A percentile compares a stretch with the other conserved stretches of the same genome.
These are phyloP conservation scores for Candida michaelii DNA, from an alignment of 805 yeast genomes.

Conservation along the genomic window DNA sequence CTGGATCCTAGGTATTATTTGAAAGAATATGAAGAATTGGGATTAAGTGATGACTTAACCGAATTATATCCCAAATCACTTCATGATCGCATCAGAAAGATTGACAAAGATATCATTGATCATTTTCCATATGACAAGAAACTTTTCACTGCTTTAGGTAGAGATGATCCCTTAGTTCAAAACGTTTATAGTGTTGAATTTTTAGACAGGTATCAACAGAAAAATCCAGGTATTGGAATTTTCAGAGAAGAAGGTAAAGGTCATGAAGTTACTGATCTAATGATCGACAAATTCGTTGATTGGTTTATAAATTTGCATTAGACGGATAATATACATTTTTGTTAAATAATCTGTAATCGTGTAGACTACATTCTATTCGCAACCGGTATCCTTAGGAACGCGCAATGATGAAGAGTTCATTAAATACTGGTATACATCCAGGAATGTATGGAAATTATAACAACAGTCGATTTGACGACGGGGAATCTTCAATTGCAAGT, in stretches of 20 bases:
- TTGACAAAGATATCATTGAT: conserved; percentile 34
- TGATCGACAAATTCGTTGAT: conserved; percentile 30
- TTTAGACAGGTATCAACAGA: conserved; percentile 28
- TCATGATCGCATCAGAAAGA: conserved; percentile 27
- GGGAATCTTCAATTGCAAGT: conserved; percentile 17
- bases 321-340: no score
- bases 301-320: conserved; percentile 26
- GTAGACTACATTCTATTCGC: no score
- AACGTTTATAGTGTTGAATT: conserved; percentile 30
- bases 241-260: conserved; percentile 31
- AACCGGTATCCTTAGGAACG: background rate
- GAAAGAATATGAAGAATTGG: conserved; percentile 31
- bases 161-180: conserved; percentile 38
- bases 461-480: conserved; percentile 15
- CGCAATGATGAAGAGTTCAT: conserved; percentile 18
- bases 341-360: no score
- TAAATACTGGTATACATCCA: conserved; percentile 15
- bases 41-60: conserved; percentile 26
- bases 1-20: conserved; percentile 15
- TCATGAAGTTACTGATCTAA: conserved; percentile 35
- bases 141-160: conserved; percentile 38
- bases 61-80: conserved; percentile 32
- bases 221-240: conserved; percentile 19
- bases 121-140: conserved; percentile 29
- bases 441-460: conserved; percentile 11